Evolutionary conservation across 2,329 filamentous ascomycete species (phyloP).

Genomic region (Fusarium subglutinans): DNA sequence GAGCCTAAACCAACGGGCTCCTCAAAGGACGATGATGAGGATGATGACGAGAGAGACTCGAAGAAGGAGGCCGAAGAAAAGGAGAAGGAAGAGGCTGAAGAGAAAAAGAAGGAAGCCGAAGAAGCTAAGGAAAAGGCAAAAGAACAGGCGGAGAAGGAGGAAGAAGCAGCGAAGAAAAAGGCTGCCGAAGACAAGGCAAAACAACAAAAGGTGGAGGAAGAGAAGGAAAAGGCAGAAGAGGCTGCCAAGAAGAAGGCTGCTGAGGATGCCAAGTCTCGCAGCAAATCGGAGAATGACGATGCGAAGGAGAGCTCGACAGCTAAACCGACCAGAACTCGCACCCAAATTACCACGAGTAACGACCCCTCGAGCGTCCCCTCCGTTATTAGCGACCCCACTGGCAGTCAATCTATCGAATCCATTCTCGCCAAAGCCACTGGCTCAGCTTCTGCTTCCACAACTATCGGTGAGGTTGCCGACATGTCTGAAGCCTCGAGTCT

Average conservation of each 20-base stretch:
- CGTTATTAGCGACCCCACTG: conserved; percentile 42
- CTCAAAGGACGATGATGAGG: conserved; percentile 6
- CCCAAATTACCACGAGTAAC: conserved; percentile 31
- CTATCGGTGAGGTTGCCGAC: conserved; percentile 28
- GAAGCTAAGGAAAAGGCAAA: conserved; percentile 39
- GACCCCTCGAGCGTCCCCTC: conserved; percentile 35
- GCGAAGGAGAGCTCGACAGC: conserved; percentile 20
- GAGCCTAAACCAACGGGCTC: conserved; percentile 25
- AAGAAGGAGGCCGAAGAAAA: conserved; percentile 21
- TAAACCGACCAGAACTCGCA: conserved; percentile 31
- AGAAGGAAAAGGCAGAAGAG: conserved; percentile 27
- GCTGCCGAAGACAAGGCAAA: conserved; percentile 18
- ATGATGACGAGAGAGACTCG: conserved; percentile 9
- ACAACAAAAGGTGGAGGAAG: conserved; percentile 23
- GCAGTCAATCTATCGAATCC: conserved; percentile 40
- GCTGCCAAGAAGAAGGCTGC: conserved; percentile 25
- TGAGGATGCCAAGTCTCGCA: conserved; percentile 24
- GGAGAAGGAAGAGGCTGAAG: conserved; percentile 29
- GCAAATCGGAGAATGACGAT: conserved; percentile 14
- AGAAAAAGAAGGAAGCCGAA: conserved; percentile 25
- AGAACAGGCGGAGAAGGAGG: conserved; percentile 15
- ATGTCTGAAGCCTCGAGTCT: conserved; percentile 26
- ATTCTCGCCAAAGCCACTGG: conserved; percentile 46
- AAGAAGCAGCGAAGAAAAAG: conserved; percentile 16
- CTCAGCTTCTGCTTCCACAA: conserved; percentile 14